These are phyloP conservation scores for Kentomonas sorsogonicus DNA, from an alignment of 208 protist species.

Conservation along the genomic window DNA sequence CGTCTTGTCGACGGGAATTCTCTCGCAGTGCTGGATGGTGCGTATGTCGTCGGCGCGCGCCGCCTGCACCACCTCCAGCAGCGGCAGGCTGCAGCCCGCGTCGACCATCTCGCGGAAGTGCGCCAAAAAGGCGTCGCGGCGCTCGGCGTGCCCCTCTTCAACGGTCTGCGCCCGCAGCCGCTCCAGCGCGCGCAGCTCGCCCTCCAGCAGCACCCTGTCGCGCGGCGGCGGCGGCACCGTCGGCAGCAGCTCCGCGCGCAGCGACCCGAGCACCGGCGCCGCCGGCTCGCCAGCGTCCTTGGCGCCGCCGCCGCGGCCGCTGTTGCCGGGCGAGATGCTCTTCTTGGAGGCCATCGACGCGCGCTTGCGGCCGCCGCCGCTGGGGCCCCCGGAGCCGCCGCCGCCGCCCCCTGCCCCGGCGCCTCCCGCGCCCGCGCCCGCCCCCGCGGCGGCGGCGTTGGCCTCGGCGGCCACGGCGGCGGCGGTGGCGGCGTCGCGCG, in stretches of 20 bases:
- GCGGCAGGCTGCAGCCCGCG: conserved; percentile 40
- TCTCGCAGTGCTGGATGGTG: conserved; percentile 37
- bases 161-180: conserved; percentile 17
- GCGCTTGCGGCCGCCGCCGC: neutral
- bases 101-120: conserved; percentile 33
- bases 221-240: conserved; percentile 6
- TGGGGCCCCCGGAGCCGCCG: neutral
- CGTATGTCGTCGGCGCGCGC: conserved; percentile 36
- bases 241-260: neutral
- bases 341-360: too few species aligned
- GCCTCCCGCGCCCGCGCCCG: neutral
- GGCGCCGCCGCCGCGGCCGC: too few species aligned
- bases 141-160: conserved; percentile 12
- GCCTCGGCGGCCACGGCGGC: too few species aligned
- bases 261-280: conserved; percentile 5
- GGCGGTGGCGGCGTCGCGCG: conserved; percentile 4
- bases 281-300: neutral
- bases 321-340: too few species aligned
- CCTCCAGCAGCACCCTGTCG: conserved; percentile 4
- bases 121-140: neutral
- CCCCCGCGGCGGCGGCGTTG: neutral
- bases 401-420: neutral
- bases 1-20: conserved; percentile 51
- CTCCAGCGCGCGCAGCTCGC: conserved; percentile 24
- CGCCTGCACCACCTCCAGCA: conserved; percentile 42